Base-by-base conservation (phyloP, 129 eudicot species). In the Escallonia rubra region DNA sequence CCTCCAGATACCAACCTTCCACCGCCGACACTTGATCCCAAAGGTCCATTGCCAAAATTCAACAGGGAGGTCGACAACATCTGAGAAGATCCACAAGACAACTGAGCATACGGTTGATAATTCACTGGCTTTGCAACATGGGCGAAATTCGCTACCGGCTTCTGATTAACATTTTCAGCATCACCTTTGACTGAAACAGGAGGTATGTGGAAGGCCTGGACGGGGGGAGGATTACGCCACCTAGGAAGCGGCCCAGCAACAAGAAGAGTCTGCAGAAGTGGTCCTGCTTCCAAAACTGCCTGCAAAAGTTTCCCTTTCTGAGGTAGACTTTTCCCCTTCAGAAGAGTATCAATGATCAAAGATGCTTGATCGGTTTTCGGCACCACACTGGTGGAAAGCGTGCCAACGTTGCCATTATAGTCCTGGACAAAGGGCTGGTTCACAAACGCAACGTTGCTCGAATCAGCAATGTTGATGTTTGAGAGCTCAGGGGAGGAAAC, bases 221-320 rank as follows among this genome's bases (percentile, higher is more conserved):
- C 67, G 59, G 80, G 90, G 5, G 95, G 85, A 5, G 86, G 71
- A 38, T 86, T 84, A 4, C 77, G 78, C 85, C 87, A 84, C 64
- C 63, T 42, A 3, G 89, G 89, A 48, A 78, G 85, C n/a, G 89
- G 82, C 0, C 78, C 81, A 1, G 87, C 75, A 40, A 70, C 74
- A 5, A 82, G 67, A 8, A 87, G 72, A 2, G 83, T 82, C 75
- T 87, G 79, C n/a, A 90, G 72, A 23, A 87, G 75, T 1, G 97
- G 92, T 7, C 87, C 89, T 0, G 92, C 81, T 42, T 81, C 80
- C 42, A 78, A 59, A 23, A 90, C 92, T 4, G 91, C 78, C 77
- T 80, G 72, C 64, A 87, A 40, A 6, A 90, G 57, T 7, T 80
- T 82, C 10, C 97, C 97, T 44, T 69, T 75, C 68, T 59, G 77